Evolutionary conservation across 1,284 basidiomycete genomes (phyloP), one percentile per base, ranked within the genome.

Genomic region (Rhodotorula sp.): DNA sequence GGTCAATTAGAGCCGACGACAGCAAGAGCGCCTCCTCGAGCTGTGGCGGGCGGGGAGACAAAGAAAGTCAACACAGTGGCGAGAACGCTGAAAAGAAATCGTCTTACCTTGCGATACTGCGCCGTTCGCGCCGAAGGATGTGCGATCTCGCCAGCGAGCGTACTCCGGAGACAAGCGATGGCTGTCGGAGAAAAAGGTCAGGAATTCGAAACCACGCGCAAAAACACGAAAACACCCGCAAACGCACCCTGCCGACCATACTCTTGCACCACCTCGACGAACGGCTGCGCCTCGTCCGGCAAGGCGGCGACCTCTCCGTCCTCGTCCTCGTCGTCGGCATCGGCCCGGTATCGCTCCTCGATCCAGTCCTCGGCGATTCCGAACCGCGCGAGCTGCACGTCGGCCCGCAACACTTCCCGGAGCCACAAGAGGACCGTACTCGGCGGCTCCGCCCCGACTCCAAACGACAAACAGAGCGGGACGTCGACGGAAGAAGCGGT

Each of bases 101-200:
- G 42, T 22, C 67, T 20, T 10, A 71, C 72, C 65, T 74, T 74
- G 46, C 64, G 66, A 37, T 74, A 72, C 63, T 72, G 73, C 15
- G 53, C 60, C 6, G 49, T 33, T 51, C 61, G 54, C 26, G 54
- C 65, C 2, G 60, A 45, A 2, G 62, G 57, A 49, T 64, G 64
- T 18, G 58, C 48, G 15, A 62, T n/a, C 14, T 54, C 60, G 18
- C 53, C 44, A 0, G 26, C 22, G 48, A 74, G 60, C 4, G 64
- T 72, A 5, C 26, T 7, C 6, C 64, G 53, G 42, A 74, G 26
- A 7, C 61, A 60, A 0, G 15, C 33, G 44, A 71, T 63, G 20
- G 68, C 72, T 71, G 58, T 48, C 3, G 2, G 17, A 18, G 8
- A 7, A 24, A 4, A 24, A 42, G 48, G 42, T 10, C 7, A 30